Evolutionary conservation across 148 eudicot species (phyloP).

Genomic region (Suaeda aralocaspica): DNA sequence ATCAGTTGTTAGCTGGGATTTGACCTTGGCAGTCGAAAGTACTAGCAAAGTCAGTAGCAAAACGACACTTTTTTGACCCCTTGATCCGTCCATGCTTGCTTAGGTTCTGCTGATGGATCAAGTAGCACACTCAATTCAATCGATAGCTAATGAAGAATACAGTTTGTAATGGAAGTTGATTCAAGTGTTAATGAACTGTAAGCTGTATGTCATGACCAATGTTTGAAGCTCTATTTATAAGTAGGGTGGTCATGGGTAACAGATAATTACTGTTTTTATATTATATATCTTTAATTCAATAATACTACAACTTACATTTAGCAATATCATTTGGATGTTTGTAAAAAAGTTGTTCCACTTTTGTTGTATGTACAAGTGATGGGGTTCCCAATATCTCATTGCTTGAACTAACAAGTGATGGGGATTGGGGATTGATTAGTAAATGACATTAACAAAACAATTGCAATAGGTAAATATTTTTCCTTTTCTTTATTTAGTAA

Average conservation of each 20-base stretch:
- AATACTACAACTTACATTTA: too few species aligned
- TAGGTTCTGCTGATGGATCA: neutral
- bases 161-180: neutral
- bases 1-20: constrained; percentile 48
- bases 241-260: neutral
- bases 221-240: constrained; percentile 20
- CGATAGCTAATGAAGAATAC: too few species aligned
- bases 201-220: neutral
- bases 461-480: too few species aligned
- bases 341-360: too few species aligned
- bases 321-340: too few species aligned
- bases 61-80: neutral
- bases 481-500: too few species aligned
- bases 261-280: neutral
- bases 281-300: too few species aligned
- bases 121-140: neutral
- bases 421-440: too few species aligned
- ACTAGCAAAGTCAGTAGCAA: constrained; percentile 28
- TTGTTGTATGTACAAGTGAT: too few species aligned
- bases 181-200: neutral
- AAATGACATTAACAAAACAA: too few species aligned
- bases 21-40: constrained; percentile 28
- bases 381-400: too few species aligned
- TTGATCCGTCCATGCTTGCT: constrained; percentile 28
- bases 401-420: too few species aligned